Percentiles rank a stretch among this genome's conserved stretches.
phyloP scores from a whole-genome alignment of 352 stramenopile genomes.

The Phytophthora nicotianae region DNA sequence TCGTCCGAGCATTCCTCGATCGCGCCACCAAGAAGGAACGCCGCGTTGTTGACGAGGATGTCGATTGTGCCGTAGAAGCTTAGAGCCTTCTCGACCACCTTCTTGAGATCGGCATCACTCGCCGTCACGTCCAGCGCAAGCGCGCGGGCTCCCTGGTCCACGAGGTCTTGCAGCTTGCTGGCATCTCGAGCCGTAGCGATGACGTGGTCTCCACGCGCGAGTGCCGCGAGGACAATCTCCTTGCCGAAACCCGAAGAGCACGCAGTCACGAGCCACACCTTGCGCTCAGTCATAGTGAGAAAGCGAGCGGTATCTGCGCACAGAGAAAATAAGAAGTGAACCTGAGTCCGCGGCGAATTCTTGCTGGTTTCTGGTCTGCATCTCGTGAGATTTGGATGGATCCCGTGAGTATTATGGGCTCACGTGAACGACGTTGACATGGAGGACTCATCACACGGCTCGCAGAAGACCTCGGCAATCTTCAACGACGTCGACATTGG shows the following conservation, averaged over 20 bases:
- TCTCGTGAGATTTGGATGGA: conserved; percentile 17
- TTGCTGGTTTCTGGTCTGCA: conserved; percentile 11
- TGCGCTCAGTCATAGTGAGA: conserved; percentile 23
- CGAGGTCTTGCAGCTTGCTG: conserved; percentile 42
- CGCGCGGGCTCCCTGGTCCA: conserved; percentile 28
- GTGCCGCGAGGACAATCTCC: conserved; percentile 47
- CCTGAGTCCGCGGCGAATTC: background rate
- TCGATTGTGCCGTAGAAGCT: conserved; percentile 52
- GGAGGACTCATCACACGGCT: conserved; percentile 26
- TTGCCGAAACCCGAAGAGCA: conserved; percentile 56
- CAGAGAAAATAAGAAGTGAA: conserved; percentile 21
- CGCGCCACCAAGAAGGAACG: conserved; percentile 46
- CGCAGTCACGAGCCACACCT: conserved; percentile 62
- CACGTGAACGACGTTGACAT: background rate
- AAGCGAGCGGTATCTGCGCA: conserved; percentile 5
- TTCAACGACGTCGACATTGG: conserved; percentile 14
- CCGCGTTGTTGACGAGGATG: conserved; percentile 60
- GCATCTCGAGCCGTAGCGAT: conserved; percentile 52
- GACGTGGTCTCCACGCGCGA: conserved; percentile 51
- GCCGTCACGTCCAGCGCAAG: conserved; percentile 54
- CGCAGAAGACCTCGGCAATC: background rate
- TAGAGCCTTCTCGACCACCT: conserved; percentile 37
- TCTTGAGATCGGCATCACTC: conserved; percentile 33
- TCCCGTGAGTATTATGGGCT: background rate
- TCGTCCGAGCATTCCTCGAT: conserved; percentile 51